Evolutionary conservation across 306 rosid genomes (phyloP).

Genomic region (Fragaria nilgerrensis): DNA sequence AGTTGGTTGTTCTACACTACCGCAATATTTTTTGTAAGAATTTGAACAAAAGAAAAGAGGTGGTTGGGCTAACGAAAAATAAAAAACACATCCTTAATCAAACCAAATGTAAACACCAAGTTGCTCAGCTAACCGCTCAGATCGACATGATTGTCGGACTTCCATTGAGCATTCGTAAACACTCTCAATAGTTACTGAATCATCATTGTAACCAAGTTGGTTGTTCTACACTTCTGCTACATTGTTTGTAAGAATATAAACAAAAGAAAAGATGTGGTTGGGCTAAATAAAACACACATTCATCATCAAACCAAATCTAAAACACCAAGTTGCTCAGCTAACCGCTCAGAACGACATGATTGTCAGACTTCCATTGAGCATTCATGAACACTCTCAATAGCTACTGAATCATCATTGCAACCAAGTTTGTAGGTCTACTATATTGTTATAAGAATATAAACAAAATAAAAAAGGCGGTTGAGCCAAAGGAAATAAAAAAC

Average conservation of each 20-base stretch:
- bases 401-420: constrained; percentile 44
- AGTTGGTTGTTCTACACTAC: not conserved
- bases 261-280: too few relatives aligned
- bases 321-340: constrained; percentile 36
- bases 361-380: constrained; percentile 33
- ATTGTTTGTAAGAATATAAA: too few relatives aligned
- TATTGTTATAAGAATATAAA: too few relatives aligned
- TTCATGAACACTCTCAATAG: constrained; percentile 26
- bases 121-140: constrained; percentile 56
- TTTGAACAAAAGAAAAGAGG: not conserved
- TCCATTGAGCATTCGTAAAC: constrained; percentile 22
- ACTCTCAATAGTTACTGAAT: constrained; percentile 35
- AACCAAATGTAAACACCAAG: not conserved
- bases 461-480: too few relatives aligned
- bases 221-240: not conserved
- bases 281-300: not conserved
- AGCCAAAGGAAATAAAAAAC: too few relatives aligned
- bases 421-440: not conserved
- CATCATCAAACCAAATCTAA: not conserved
- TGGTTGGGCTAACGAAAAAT: not conserved
- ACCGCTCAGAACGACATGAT: constrained; percentile 45
- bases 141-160: constrained; percentile 32
- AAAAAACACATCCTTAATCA: not conserved
- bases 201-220: constrained; percentile 39
- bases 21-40: not conserved